Evolutionary conservation across 83 land plant genomes (phyloP).

Genomic region (Thuja plicata): DNA sequence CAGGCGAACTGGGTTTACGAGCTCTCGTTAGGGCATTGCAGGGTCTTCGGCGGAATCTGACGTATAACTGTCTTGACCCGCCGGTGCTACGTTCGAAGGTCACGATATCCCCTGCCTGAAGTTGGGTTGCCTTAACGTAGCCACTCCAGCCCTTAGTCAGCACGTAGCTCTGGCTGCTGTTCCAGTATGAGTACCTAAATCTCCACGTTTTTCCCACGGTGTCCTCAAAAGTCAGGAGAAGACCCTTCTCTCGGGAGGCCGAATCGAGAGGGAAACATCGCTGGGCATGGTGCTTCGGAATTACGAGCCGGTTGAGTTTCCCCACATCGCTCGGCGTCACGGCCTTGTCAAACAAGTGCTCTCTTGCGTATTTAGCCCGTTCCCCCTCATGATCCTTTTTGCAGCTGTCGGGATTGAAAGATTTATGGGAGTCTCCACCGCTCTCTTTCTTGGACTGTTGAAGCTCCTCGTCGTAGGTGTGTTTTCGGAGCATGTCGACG

Average conservation of each 20-base stretch:
- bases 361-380: neutral
- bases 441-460: neutral
- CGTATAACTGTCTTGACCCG: neutral
- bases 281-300: constrained; percentile 67
- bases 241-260: neutral
- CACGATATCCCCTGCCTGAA: constrained; percentile 15
- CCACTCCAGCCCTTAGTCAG: constrained; percentile 26
- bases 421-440: neutral
- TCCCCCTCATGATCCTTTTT: neutral
- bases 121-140: constrained; percentile 19
- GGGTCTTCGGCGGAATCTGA: neutral
- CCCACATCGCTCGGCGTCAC: constrained; percentile 78
- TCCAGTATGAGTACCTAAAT: constrained; percentile 28
- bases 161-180: too few species aligned
- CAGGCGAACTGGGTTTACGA: too few species aligned
- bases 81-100: neutral
- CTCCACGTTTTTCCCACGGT: neutral
- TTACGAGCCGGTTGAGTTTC: constrained; percentile 66
- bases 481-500: constrained; percentile 18
- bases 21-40: neutral
- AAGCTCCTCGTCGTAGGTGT: constrained; percentile 15
- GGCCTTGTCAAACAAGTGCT: constrained; percentile 58
- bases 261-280: constrained; percentile 45
- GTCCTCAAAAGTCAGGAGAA: constrained; percentile 13
- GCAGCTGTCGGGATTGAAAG: neutral